Evolutionary conservation across 176 grass and related monocot species (phyloP).

Genomic region (Bothriochloa decipiens): DNA sequence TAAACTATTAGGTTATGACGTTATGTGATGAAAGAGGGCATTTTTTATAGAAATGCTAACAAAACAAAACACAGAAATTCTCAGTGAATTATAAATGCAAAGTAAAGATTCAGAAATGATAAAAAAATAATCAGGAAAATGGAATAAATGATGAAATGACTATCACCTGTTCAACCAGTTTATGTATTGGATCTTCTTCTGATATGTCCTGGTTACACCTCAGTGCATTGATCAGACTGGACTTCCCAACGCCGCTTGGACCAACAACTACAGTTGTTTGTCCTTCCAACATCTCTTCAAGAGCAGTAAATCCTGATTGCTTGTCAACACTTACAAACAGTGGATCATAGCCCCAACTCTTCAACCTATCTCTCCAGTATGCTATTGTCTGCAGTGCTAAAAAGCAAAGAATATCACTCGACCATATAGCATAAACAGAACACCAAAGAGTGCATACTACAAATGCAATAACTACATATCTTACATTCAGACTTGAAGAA

Average conservation of each 20-base stretch:
- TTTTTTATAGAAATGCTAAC: conserved; percentile 5
- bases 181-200: conserved; percentile 78
- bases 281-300: conserved; percentile 71
- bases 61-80: conserved; percentile 2
- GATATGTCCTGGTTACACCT: conserved; percentile 50
- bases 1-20: conserved; percentile 16
- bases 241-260: conserved; percentile 92
- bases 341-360: conserved; percentile 84
- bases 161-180: conserved; percentile 80
- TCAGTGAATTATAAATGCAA: neutral
- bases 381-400: conserved; percentile 52
- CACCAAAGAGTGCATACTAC: neutral
- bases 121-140: conserved; percentile 10
- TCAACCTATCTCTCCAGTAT: conserved; percentile 77
- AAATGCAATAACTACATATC: conserved; percentile 13
- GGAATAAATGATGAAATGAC: conserved; percentile 20
- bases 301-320: conserved; percentile 62
- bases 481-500: conserved; percentile 13
- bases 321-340: conserved; percentile 80
- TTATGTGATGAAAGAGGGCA: neutral
- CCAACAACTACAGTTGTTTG: conserved; percentile 94
- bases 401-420: neutral
- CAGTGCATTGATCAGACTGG: conserved; percentile 90
- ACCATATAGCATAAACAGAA: neutral
- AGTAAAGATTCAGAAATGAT: neutral